Conservation (phyloP, 768 basidiomycete species). For the Macrolepiota dolichaula region DNA sequence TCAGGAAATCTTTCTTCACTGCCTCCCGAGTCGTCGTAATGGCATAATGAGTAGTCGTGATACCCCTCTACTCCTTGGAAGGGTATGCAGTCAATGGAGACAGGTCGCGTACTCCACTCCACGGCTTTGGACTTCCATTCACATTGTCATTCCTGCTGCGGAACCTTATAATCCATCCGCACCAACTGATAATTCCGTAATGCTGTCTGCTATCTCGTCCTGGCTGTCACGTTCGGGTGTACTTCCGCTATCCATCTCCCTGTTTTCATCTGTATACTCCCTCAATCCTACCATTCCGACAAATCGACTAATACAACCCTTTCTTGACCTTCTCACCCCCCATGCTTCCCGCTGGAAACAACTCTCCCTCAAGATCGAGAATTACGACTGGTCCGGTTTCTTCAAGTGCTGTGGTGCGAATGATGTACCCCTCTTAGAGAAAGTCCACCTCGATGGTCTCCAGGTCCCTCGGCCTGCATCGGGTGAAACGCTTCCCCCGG, state of each 20-base stretch:
- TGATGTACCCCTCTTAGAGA: constrained; percentile 2
- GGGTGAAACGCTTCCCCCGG: not conserved
- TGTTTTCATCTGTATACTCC: not conserved
- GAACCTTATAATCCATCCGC: not conserved
- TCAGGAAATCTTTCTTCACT: constrained; percentile 18
- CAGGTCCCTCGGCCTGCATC: not conserved
- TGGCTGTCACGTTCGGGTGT: constrained; percentile 11
- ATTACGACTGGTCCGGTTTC: constrained; percentile 4
- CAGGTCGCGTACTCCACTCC: constrained; percentile 19
- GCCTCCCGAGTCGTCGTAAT: constrained; percentile 16
- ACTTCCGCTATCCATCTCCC: constrained; percentile 10
- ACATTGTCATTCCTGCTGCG: constrained; percentile 13
- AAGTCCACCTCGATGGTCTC: not conserved
- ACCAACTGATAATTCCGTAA: not conserved
- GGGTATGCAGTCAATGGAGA: constrained; percentile 20
- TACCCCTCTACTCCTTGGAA: constrained; percentile 19
- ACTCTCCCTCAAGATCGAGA: not conserved
- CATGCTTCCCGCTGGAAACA: constrained; percentile 3
- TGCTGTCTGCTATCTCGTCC: not conserved
- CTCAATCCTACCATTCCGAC: not conserved
- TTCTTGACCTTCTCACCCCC: not conserved
- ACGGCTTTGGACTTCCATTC: constrained; percentile 20
- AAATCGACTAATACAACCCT: not conserved
- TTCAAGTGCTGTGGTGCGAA: not conserved
- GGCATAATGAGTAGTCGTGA: constrained; percentile 12